Base-by-base conservation (phyloP, 108 stramenopile species). In the Nitzschia sp. region DNA sequence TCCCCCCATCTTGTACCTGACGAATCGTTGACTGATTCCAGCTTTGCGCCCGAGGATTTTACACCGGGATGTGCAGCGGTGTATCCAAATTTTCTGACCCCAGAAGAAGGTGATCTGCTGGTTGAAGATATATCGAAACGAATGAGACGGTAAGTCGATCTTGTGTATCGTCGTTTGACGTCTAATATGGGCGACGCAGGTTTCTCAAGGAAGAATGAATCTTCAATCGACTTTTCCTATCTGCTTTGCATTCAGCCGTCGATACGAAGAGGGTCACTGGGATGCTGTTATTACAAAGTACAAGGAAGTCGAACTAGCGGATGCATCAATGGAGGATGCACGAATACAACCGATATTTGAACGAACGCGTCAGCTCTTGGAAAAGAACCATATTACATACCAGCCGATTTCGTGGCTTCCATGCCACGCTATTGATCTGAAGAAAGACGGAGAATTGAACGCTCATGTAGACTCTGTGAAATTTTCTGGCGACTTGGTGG, bases 401-500 rank as follows among this genome's bases (percentile, higher is more conserved):
- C 21, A 73, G 15, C 54, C 66, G 19, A 35, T 83, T 2, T 33
- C 22, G 53, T 93, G 88, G 87, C 83, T 93, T 11, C 88, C 89
- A 16, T 90, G 90, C 61, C 96, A 96, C 78, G 84, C 78, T 9
- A 96, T 96, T 60, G 90, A 96, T 67, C 75, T 93, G 36, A 72
- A 76, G 1, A 69, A 61, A 6, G 80, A 92, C 46, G 96, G 96
- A 28, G 71, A 83, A 53, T 71, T 96, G 19, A 80, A 78, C 26
- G 79, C 93, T 33, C 96, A 97, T 72, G 93, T 97, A 1, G 96
- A 97, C 66, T 91, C 90, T 27, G 78, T 95, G 33, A 88, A 90
- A 61, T 97, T 95, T 57, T 92, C 91, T 32, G 96, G 96, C 30
- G 75, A 82, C 33, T 48, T 94, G 15, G 93, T 97, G 6, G 92